These are phyloP conservation scores for Nissolia schottii DNA, from an alignment of 306 rosid genomes.

Conservation along the genomic window DNA sequence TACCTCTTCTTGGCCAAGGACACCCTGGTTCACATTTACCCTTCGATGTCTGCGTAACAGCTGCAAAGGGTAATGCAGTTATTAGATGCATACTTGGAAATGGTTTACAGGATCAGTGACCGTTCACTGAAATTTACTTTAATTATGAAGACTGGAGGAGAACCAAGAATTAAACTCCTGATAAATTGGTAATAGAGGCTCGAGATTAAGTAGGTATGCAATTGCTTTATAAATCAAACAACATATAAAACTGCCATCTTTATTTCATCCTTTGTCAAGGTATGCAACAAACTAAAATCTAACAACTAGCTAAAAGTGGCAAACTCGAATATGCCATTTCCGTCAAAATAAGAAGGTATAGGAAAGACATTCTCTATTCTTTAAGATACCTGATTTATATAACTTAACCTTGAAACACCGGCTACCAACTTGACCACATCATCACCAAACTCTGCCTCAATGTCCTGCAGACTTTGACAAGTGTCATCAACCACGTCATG, in stretches of 20 bases:
- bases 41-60: slow-evolving; percentile 83
- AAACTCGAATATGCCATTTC: slow-evolving; percentile 7
- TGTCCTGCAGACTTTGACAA: slow-evolving; percentile 52
- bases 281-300: slow-evolving; percentile 4
- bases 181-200: not conserved
- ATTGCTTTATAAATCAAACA: not conserved
- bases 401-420: slow-evolving; percentile 86
- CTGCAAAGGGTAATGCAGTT: slow-evolving; percentile 45
- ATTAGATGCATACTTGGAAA: not conserved
- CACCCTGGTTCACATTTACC: slow-evolving; percentile 55
- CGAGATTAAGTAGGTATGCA: not conserved
- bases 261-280: not conserved
- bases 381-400: slow-evolving; percentile 80
- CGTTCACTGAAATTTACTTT: not conserved
- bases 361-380: not conserved
- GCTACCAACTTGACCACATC: slow-evolving; percentile 86
- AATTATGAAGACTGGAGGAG: not conserved
- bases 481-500: slow-evolving; percentile 95
- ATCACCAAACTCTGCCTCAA: slow-evolving; percentile 79
- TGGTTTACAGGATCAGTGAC: not conserved
- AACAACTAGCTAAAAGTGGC: slow-evolving; percentile 9
- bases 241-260: not conserved
- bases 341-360: slow-evolving; percentile 22
- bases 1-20: slow-evolving; percentile 95
- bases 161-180: not conserved